phyloP scores from a whole-genome alignment of 208 protist species.

The Leishmania aethiopica region DNA sequence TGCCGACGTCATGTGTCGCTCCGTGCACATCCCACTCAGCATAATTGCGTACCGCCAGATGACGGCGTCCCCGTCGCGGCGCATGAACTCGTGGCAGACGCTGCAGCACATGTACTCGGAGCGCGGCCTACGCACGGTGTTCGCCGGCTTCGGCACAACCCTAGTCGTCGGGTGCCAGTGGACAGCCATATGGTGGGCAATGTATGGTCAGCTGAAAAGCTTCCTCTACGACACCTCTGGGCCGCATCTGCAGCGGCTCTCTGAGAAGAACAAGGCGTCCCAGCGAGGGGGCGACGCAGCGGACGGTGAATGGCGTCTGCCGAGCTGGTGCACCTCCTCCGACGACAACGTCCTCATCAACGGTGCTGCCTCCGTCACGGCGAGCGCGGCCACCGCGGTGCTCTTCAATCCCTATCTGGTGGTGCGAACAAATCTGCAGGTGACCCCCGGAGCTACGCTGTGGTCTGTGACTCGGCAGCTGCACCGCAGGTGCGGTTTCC shows the following conservation, averaged over 20 bases:
- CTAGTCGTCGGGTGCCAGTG: constrained; percentile 82
- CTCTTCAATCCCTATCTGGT: constrained; percentile 89
- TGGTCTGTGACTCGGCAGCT: constrained; percentile 47
- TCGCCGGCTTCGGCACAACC: constrained; percentile 79
- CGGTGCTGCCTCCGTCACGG: constrained; percentile 57
- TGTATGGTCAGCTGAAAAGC: constrained; percentile 66
- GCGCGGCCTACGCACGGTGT: constrained; percentile 68
- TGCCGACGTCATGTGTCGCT: constrained; percentile 63
- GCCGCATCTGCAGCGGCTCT: constrained; percentile 33
- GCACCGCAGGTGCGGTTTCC: constrained; percentile 52
- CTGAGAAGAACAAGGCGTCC: not conserved
- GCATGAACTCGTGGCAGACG: constrained; percentile 24
- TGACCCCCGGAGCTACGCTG: constrained; percentile 67
- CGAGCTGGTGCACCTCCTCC: constrained; percentile 44
- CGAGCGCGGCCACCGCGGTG: constrained; percentile 68
- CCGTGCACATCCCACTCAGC: constrained; percentile 80
- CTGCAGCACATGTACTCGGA: constrained; percentile 63
- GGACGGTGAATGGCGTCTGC: constrained; percentile 19
- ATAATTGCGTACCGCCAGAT: constrained; percentile 87
- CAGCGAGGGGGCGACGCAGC: not conserved
- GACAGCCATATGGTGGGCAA: constrained; percentile 83
- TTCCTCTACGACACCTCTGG: constrained; percentile 42
- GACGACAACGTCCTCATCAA: constrained; percentile 83
- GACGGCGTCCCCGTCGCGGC: constrained; percentile 36
- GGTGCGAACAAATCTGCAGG: constrained; percentile 80